Evolutionary conservation across 225 moss, liverwort and hornwort species (phyloP).

Genomic region (Pseudisothecium myosuroides): DNA sequence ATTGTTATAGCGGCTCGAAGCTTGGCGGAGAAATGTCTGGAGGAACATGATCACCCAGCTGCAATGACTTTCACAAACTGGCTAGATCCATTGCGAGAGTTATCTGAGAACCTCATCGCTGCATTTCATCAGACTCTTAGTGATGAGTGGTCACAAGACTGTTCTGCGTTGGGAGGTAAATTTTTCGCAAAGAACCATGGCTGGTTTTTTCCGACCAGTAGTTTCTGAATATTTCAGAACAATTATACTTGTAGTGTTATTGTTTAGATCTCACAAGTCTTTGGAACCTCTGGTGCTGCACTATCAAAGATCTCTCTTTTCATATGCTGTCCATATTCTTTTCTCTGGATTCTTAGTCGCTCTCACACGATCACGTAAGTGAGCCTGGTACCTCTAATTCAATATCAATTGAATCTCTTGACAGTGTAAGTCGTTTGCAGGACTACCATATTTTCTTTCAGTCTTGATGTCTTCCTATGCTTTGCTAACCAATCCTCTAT

Average conservation of each 20-base stretch:
- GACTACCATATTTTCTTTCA: no score
- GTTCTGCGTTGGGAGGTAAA: slow-evolving; percentile 51
- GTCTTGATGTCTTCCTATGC: no score
- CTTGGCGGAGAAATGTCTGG: slow-evolving; percentile 23
- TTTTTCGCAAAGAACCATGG: background rate
- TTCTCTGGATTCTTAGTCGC: no score
- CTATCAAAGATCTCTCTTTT: background rate
- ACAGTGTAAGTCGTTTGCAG: no score
- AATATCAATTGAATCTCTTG: no score
- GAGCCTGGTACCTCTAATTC: no score
- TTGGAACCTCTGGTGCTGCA: background rate
- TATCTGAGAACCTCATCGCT: slow-evolving; percentile 20
- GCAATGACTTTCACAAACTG: slow-evolving; percentile 10
- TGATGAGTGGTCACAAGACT: background rate
- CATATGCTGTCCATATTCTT: no score
- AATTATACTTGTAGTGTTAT: background rate
- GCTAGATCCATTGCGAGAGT: slow-evolving; percentile 43
- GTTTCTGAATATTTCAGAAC: background rate
- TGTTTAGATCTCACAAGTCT: background rate
- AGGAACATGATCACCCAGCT: background rate
- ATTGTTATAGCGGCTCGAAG: slow-evolving; percentile 36
- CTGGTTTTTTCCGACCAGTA: background rate
- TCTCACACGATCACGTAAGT: no score
- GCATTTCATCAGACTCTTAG: slow-evolving; percentile 31
- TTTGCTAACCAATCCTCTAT: no score